Base-by-base conservation (phyloP, 805 yeast species). In the Wickerhamiella kurtzmanii region DNA sequence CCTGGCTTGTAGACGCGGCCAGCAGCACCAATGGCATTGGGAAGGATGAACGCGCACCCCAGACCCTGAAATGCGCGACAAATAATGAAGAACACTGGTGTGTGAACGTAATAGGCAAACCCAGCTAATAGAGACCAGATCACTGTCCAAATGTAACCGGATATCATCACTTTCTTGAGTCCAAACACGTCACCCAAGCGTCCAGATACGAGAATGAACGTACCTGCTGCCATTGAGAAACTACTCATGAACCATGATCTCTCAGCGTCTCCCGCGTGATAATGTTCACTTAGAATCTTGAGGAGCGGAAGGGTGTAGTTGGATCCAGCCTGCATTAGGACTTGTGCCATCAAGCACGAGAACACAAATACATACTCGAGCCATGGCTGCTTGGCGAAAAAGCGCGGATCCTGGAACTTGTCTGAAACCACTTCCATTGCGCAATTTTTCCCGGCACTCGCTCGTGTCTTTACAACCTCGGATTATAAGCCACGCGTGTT, bases 141-240 rank as follows among this genome's bases (percentile, higher is more conserved):
- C 0, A 70, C 55, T 2, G 72, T 62, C 76, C 82, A 73, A 4
- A 61, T 43, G 61, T 77, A 77, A 1, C 89, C 86, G 3, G 67
- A 54, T 0, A 76, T 38, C 46, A 79, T 67, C n/a, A 76, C 61
- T 37, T 59, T 64, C 48, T 76, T 77, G 45, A 79, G 66, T 0
- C 92, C 92, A 53, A 74, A 76, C 11, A 81, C 65, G 56, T 82
- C 94, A 32, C 94, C 92, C 41, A 80, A 57, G 44, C 79, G 69
- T 6, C 92, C 92, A 35, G 81, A 72, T 3, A 78, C 66, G 35
- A 82, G 60, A 44, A 82, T 81, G 51, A 82, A 76, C 0, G 89
- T 79, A 11, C 89, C 89, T 3, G 80, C 75, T 0, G 85, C 76
- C 46, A 82, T 62, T 0, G 85, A 77, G 58, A 75, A 80, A 0